Evolutionary conservation across 139 green algal genomes (phyloP), one percentile per base, ranked within the genome.

Genomic region (Astrephomene gubernaculifera): DNA sequence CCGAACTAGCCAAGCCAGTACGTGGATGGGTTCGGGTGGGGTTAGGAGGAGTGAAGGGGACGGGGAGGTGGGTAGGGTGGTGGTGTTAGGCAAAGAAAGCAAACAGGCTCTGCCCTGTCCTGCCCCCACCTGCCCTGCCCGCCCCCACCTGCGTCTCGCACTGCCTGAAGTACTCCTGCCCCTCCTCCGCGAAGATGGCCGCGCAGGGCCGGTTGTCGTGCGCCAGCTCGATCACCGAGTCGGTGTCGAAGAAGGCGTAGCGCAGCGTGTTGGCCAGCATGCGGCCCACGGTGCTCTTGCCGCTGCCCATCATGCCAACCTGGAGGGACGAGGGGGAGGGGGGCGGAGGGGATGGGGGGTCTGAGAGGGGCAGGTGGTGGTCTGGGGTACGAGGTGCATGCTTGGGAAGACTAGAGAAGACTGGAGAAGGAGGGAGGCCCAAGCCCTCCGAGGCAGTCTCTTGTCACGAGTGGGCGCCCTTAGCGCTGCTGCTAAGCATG

Each of bases 251-350:
- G 74, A 96, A 97, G 12, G 89, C 92, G 87, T 98, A 98, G 82
- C 90, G 89, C 27, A 94, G 86, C 43, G 91, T 94, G 87, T 92
- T 93, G 43, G 90, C 87, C 38, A 93, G 83, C 90, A 94, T 94
- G 69, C 90, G 89, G 33, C 89, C 89, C 39, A 92, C 83, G 12
- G 91, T 95, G 52, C 69, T 90, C 87, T 95, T 95, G 67, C 92
- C 92, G 49, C 89, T 96, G 82, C 96, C 96, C 96, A 98, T 98
- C 96, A 98, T 98, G 79, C 96, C 96, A 9, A 98, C 78, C 78
- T 84, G 41, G 7, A n/a, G 57, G 57, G 19, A 6, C 19, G 57
- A 65, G 49, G 49, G 17, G 49, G 49, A 57, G 49, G 14, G 17
- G 17, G 49, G 49, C 17, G 17, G 49, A 57, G 49, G 49, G 49